Conservation (phyloP, 805 yeast genomes). For the Zygosaccharomyces siamensis region DNA sequence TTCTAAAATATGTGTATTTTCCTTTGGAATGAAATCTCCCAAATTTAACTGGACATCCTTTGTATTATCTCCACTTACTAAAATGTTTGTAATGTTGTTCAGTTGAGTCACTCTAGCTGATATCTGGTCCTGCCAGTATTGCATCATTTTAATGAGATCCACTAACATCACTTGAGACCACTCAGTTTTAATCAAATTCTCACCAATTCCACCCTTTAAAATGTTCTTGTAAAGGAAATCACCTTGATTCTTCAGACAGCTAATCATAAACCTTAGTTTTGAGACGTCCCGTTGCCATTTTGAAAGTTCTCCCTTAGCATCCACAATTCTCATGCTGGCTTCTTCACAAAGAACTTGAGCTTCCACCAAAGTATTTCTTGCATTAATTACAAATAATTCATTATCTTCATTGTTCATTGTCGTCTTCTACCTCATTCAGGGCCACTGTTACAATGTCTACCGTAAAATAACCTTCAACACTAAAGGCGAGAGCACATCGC, state of each 20-base stretch:
- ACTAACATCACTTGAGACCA: constrained; percentile 22
- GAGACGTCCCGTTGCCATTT: constrained; percentile 41
- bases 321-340: constrained; percentile 41
- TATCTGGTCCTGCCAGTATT: constrained; percentile 34
- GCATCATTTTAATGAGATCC: constrained; percentile 22
- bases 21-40: constrained; percentile 47
- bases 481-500: background rate
- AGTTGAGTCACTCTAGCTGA: constrained; percentile 33
- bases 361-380: constrained; percentile 43
- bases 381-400: constrained; percentile 41
- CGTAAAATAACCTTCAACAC: background rate
- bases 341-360: constrained; percentile 51
- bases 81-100: constrained; percentile 36
- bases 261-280: constrained; percentile 41
- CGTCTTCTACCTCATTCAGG: background rate
- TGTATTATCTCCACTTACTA: constrained; percentile 21
- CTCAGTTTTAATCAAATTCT: constrained; percentile 24
- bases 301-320: constrained; percentile 36
- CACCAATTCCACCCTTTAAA: constrained; percentile 31
- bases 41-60: constrained; percentile 27
- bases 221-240: constrained; percentile 36
- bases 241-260: constrained; percentile 46
- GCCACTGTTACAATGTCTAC: background rate
- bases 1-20: constrained; percentile 28
- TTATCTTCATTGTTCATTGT: constrained; percentile 10